Evolutionary conservation across 1,284 basidiomycete species (phyloP).

Genomic region (Fomitopsis betulina): DNA sequence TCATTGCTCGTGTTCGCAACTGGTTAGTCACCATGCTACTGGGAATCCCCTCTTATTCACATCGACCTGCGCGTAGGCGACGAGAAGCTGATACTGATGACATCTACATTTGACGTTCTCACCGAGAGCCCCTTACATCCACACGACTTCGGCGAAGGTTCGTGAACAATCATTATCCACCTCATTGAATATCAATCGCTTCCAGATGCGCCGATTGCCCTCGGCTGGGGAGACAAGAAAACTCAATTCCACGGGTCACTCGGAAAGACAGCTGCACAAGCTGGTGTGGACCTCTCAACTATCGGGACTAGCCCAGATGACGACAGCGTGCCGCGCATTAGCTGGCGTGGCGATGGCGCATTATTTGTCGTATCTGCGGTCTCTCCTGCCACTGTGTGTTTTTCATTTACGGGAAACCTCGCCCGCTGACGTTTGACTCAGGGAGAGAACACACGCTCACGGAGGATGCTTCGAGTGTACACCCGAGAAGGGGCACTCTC

Average conservation of each 20-base stretch:
- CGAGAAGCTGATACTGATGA: slow-evolving; percentile 85
- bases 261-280: slow-evolving; percentile 82
- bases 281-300: slow-evolving; percentile 38
- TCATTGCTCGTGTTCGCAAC: slow-evolving; percentile 79
- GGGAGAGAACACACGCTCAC: slow-evolving; percentile 10
- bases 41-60: not conserved
- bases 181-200: not conserved
- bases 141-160: slow-evolving; percentile 83
- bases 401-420: not conserved
- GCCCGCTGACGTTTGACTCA: not conserved
- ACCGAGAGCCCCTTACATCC: slow-evolving; percentile 74
- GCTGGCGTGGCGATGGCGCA: slow-evolving; percentile 91
- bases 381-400: slow-evolving; percentile 13
- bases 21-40: slow-evolving; percentile 35
- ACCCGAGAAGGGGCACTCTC: slow-evolving; percentile 77
- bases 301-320: slow-evolving; percentile 66
- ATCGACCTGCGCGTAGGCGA: slow-evolving; percentile 45
- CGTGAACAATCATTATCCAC: slow-evolving; percentile 7
- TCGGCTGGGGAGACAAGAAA: slow-evolving; percentile 96
- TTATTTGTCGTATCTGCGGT: slow-evolving; percentile 85
- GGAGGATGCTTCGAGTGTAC: slow-evolving; percentile 75
- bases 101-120: slow-evolving; percentile 83
- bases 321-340: slow-evolving; percentile 69
- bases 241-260: slow-evolving; percentile 98
- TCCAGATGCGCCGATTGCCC: slow-evolving; percentile 84